Conservation (phyloP, 495 filamentous ascomycete genomes). For the Schizothecium vesticola region DNA sequence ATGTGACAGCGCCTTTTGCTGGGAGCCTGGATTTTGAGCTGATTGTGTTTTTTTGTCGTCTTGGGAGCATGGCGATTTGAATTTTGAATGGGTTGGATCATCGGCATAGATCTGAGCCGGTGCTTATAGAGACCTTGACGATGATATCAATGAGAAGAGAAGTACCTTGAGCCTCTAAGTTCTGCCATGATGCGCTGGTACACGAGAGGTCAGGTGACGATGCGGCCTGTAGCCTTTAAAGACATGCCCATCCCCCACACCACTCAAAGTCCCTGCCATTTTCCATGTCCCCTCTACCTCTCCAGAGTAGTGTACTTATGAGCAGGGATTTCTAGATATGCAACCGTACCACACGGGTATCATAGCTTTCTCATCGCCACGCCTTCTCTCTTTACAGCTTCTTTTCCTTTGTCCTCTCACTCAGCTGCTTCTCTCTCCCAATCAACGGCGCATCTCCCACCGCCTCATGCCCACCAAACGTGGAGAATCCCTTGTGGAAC, state of each 20-base stretch:
- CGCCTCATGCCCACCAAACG: slow-evolving; percentile 57
- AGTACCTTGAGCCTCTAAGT: neutral
- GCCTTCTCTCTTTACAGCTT: slow-evolving; percentile 32
- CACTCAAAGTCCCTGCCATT: too few relatives aligned
- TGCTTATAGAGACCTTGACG: neutral
- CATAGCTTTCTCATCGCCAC: neutral
- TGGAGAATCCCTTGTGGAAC: slow-evolving; percentile 73
- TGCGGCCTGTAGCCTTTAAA: neutral
- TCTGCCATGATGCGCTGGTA: neutral
- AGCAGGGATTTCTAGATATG: slow-evolving; percentile 1
- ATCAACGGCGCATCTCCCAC: slow-evolving; percentile 48
- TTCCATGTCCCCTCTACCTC: neutral
- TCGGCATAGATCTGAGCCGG: neutral
- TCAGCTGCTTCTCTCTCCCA: slow-evolving; percentile 52
- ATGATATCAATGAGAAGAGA: neutral
- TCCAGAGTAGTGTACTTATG: neutral
- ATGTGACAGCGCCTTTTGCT: slow-evolving; percentile 18
- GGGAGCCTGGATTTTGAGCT: neutral
- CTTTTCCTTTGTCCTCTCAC: slow-evolving; percentile 52
- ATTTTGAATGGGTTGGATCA: neutral
- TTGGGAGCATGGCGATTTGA: slow-evolving; percentile 21
- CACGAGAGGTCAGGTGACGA: neutral
- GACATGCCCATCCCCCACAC: neutral
- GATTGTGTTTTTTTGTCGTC: neutral
- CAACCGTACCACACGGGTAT: neutral